Conservation (phyloP, 495 filamentous ascomycete genomes). For the Penicillium parvum region DNA sequence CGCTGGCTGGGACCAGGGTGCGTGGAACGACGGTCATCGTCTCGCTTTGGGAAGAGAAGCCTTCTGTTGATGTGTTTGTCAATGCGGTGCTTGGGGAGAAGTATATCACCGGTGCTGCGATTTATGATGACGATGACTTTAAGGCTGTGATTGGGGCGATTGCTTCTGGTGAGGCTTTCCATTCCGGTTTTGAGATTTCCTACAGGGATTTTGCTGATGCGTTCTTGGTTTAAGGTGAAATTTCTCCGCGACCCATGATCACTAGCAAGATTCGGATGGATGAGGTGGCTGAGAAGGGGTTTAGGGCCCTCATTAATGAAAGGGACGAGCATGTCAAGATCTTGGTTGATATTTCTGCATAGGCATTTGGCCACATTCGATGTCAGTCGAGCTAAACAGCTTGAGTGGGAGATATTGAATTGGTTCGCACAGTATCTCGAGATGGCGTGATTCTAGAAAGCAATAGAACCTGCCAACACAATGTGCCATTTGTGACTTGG, state of each 20-base stretch:
- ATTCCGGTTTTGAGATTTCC: no score
- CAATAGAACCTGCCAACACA: no score
- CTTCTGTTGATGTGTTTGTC: conserved; percentile 19
- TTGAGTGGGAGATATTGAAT: no score
- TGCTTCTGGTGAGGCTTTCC: conserved; percentile 40
- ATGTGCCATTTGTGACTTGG: no score
- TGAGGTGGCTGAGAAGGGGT: conserved; percentile 50
- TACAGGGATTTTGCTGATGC: not conserved
- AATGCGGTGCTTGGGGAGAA: conserved; percentile 23
- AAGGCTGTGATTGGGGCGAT: conserved; percentile 53
- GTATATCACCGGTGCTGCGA: conserved; percentile 21
- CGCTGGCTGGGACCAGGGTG: conserved; percentile 16
- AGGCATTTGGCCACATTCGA: no score
- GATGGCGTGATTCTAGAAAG: no score
- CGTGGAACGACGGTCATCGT: conserved; percentile 23
- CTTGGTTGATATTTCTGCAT: conserved; percentile 28
- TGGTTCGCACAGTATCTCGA: no score
- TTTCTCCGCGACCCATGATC: conserved; percentile 47
- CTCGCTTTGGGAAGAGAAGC: conserved; percentile 25
- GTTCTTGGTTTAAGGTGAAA: conserved; percentile 15
- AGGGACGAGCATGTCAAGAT: conserved; percentile 57
- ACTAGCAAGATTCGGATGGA: conserved; percentile 48
- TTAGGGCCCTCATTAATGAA: conserved; percentile 49
- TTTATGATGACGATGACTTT: conserved; percentile 51
- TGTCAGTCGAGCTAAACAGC: no score